phyloP scores from a whole-genome alignment of 1,284 basidiomycete genomes.

The Puccinia horiana region DNA sequence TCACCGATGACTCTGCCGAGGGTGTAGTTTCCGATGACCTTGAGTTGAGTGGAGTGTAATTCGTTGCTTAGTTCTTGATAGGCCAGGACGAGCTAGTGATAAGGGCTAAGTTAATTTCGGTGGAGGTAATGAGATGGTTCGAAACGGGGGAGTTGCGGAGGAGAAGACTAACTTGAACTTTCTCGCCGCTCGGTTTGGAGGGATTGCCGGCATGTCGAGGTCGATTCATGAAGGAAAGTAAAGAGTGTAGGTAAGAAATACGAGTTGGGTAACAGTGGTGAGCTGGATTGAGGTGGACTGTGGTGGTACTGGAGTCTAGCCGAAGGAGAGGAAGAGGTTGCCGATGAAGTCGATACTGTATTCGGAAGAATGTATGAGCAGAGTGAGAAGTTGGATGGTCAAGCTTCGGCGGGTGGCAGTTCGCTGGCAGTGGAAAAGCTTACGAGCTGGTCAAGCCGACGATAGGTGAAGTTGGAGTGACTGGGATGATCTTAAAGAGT shows the following conservation, averaged over 20 bases:
- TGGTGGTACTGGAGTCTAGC: background rate
- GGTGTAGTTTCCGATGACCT: conserved; percentile 92
- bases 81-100: conserved; percentile 76
- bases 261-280: background rate
- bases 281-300: background rate
- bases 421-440: too few relatives aligned
- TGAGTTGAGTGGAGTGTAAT: conserved; percentile 80
- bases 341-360: too few relatives aligned
- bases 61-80: conserved; percentile 97
- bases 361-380: too few relatives aligned
- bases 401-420: too few relatives aligned
- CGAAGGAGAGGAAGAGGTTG: too few relatives aligned
- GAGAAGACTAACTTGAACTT: conserved; percentile 32
- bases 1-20: conserved; percentile 93
- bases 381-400: too few relatives aligned
- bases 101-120: background rate
- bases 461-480: too few relatives aligned
- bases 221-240: conserved; percentile 27
- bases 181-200: conserved; percentile 31
- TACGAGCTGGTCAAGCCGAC: too few relatives aligned
- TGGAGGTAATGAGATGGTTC: background rate
- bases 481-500: too few relatives aligned
- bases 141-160: background rate
- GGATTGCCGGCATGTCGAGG: conserved; percentile 7
- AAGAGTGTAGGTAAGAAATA: background rate